These are phyloP conservation scores for Pythium guiyangense DNA, from an alignment of 352 stramenopile species.

Conservation along the genomic window DNA sequence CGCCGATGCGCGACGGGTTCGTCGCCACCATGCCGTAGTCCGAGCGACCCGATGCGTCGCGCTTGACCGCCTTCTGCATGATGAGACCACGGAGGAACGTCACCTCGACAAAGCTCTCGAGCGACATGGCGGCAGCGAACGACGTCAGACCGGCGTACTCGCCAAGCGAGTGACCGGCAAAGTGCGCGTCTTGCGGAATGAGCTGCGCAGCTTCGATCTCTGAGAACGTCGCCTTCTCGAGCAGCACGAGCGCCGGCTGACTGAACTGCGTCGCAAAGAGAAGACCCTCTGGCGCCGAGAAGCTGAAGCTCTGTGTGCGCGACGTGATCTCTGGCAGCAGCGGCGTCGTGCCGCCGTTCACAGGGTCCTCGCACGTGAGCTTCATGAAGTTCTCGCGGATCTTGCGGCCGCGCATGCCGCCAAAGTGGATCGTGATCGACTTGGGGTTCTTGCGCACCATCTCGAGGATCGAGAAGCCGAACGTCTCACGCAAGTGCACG, in stretches of 20 bases:
- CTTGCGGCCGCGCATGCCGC: slow-evolving; percentile 59
- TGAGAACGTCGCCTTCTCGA: slow-evolving; percentile 84
- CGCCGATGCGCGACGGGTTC: no score
- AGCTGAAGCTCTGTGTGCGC: slow-evolving; percentile 83
- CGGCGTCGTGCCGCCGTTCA: slow-evolving; percentile 42
- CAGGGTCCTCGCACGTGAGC: slow-evolving; percentile 60
- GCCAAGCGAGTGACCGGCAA: slow-evolving; percentile 84
- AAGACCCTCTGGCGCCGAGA: slow-evolving; percentile 67
- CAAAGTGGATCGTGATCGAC: slow-evolving; percentile 85
- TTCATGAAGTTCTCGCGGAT: slow-evolving; percentile 88
- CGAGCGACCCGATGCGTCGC: slow-evolving; percentile 56
- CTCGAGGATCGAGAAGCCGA: no score
- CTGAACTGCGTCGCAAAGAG: slow-evolving; percentile 88
- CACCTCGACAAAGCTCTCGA: slow-evolving; percentile 74
- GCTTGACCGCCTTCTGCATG: slow-evolving; percentile 58
- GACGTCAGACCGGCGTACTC: slow-evolving; percentile 84
- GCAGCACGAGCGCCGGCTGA: slow-evolving; percentile 74
- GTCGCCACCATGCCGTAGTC: slow-evolving; percentile 89
- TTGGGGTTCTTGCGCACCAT: slow-evolving; percentile 85
- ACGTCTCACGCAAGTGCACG: no score
- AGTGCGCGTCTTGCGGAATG: slow-evolving; percentile 66
- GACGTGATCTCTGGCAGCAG: slow-evolving; percentile 80
- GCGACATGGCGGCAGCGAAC: slow-evolving; percentile 61
- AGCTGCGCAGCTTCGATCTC: slow-evolving; percentile 72
- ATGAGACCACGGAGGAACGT: slow-evolving; percentile 80